Conservation (phyloP, 75 land plant species). For the Isoetes taiwanensis region DNA sequence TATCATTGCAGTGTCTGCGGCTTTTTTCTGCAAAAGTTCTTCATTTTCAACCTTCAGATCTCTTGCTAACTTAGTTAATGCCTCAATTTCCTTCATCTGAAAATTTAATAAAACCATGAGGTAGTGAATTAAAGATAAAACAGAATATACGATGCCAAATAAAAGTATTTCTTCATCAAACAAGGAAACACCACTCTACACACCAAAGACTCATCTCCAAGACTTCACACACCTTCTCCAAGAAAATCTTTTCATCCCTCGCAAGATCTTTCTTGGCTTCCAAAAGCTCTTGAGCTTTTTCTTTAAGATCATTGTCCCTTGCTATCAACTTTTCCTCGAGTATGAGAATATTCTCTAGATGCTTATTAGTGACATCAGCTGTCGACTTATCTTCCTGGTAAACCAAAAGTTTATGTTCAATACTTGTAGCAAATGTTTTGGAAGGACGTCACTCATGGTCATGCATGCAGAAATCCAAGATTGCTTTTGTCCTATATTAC, state of each 20-base stretch:
- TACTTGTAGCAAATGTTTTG: too few species aligned
- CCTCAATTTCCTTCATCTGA: slow-evolving; percentile 28
- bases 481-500: too few species aligned
- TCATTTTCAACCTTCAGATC: slow-evolving; percentile 21
- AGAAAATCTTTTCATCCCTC: slow-evolving; percentile 24
- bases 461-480: too few species aligned
- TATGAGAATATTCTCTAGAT: slow-evolving; percentile 18
- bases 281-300: slow-evolving; percentile 14
- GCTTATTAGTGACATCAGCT: slow-evolving; percentile 16
- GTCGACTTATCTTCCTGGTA: too few species aligned
- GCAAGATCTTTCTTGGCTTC: slow-evolving; percentile 28
- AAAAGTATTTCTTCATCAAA: too few species aligned
- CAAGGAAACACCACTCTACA: too few species aligned
- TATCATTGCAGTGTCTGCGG: slow-evolving; percentile 21
- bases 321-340: slow-evolving; percentile 16
- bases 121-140: neutral
- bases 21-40: slow-evolving; percentile 14
- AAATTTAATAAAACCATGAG: too few species aligned
- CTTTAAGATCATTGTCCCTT: slow-evolving; percentile 18
- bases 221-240: slow-evolving; percentile 16
- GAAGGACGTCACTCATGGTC: too few species aligned
- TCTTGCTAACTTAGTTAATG: slow-evolving; percentile 18
- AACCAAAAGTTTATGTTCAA: too few species aligned
- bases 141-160: neutral
- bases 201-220: too few species aligned